Evolutionary conservation across 345 rosid species (phyloP).

Genomic region (Eucalyptus curtisii): DNA sequence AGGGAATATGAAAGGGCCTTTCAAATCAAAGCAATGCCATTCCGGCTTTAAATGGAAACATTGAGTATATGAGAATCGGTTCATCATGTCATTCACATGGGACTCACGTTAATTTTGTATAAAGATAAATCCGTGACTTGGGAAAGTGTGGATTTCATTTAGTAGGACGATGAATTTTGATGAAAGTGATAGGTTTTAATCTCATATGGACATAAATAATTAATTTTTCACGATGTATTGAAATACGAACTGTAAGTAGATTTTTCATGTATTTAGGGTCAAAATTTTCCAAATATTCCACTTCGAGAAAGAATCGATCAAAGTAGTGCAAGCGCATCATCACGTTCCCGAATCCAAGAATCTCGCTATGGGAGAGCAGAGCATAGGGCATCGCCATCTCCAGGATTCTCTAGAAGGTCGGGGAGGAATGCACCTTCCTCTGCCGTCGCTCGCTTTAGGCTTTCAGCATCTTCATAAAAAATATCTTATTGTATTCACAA

Average conservation of each 20-base stretch:
- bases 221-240: background rate
- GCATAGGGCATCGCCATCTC: background rate
- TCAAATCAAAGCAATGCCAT: background rate
- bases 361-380: rapidly evolving
- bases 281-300: background rate
- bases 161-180: rapidly evolving
- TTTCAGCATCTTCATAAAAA: background rate
- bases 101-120: background rate
- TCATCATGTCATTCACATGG: background rate
- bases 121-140: background rate
- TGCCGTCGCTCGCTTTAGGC: no score
- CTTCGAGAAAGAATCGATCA: background rate
- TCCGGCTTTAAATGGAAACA: background rate
- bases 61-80: background rate
- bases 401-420: background rate
- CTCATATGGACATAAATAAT: background rate
- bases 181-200: background rate
- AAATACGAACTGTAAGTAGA: background rate
- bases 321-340: background rate
- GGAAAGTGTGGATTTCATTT: rapidly evolving
- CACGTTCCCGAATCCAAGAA: background rate
- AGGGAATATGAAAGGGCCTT: background rate
- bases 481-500: background rate
- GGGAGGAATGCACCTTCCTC: background rate
- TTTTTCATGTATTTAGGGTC: background rate